A percentile compares a stretch with the other conserved stretches of the same genome.
Conservation (phyloP, 148 eudicot species). For the Gaultheria prostrata region DNA sequence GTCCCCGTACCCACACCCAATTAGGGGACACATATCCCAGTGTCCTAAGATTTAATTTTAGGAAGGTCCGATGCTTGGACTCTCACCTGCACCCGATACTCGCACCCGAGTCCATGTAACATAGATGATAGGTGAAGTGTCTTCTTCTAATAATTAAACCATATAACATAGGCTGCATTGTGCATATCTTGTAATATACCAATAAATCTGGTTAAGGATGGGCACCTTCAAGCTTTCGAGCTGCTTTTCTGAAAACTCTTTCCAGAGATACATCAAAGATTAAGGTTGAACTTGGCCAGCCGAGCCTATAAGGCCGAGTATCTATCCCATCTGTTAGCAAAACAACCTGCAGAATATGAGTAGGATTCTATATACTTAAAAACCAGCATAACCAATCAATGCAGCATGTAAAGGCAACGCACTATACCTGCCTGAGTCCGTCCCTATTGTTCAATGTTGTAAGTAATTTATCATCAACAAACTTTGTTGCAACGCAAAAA, state of each 20-base stretch:
- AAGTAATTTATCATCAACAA: slow-evolving; percentile 75
- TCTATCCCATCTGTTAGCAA: slow-evolving; percentile 93
- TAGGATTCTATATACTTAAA: slow-evolving; percentile 16
- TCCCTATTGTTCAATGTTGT: slow-evolving; percentile 39
- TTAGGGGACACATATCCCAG: too few relatives aligned
- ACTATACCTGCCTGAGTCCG: slow-evolving; percentile 64
- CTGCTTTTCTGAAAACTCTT: slow-evolving; percentile 36
- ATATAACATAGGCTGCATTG: background rate
- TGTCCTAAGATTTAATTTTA: too few relatives aligned
- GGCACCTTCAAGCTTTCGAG: slow-evolving; percentile 64
- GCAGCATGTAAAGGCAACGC: background rate
- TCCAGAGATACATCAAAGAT: slow-evolving; percentile 73
- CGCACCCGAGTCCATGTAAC: too few relatives aligned
- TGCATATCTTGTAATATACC: background rate
- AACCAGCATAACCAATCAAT: slow-evolving; percentile 16
- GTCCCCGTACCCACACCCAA: too few relatives aligned
- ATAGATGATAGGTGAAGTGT: background rate
- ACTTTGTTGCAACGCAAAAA: slow-evolving; percentile 75
- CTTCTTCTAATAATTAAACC: background rate
- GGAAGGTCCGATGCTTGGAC: too few relatives aligned
- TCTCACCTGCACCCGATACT: too few relatives aligned
- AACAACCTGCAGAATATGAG: slow-evolving; percentile 58
- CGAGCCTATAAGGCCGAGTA: slow-evolving; percentile 81
- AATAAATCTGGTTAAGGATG: slow-evolving; percentile 2
- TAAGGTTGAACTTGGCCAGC: slow-evolving; percentile 79